Conservation (phyloP, 768 basidiomycete genomes). For the Gelatoporia subvermispora region DNA sequence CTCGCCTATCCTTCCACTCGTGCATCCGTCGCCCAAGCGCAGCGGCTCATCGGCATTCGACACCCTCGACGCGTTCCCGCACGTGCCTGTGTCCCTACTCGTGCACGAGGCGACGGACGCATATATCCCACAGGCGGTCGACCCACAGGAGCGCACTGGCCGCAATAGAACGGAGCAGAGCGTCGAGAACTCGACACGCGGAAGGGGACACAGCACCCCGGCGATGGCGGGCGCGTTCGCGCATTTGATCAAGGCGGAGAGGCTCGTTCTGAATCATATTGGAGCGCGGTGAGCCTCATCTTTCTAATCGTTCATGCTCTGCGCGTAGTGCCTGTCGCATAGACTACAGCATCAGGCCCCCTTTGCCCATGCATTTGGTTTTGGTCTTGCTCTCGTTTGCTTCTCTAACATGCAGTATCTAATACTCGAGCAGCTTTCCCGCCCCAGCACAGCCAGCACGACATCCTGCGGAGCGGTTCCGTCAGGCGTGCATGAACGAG, state of each 20-base stretch:
- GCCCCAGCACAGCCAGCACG: conserved; percentile 11
- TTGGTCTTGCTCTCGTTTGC: no score
- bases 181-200: conserved; percentile 40
- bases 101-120: conserved; percentile 87
- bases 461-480: conserved; percentile 13
- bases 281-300: conserved; percentile 48
- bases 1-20: conserved; percentile 50
- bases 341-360: no score
- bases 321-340: no score
- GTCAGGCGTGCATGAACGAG: conserved; percentile 19
- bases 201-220: conserved; percentile 75
- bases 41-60: conserved; percentile 14
- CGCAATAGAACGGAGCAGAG: conserved; percentile 34
- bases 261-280: conserved; percentile 75
- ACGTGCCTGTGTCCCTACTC: conserved; percentile 44
- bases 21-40: conserved; percentile 5
- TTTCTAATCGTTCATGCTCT: background rate
- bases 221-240: conserved; percentile 77
- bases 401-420: no score
- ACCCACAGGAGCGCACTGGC: conserved; percentile 40
- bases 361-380: no score
- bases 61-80: conserved; percentile 22
- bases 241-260: conserved; percentile 49
- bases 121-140: conserved; percentile 52
- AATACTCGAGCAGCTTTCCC: conserved; percentile 15